Evolutionary conservation across 345 rosid genomes (phyloP).

Genomic region (Microcos paniculata): DNA sequence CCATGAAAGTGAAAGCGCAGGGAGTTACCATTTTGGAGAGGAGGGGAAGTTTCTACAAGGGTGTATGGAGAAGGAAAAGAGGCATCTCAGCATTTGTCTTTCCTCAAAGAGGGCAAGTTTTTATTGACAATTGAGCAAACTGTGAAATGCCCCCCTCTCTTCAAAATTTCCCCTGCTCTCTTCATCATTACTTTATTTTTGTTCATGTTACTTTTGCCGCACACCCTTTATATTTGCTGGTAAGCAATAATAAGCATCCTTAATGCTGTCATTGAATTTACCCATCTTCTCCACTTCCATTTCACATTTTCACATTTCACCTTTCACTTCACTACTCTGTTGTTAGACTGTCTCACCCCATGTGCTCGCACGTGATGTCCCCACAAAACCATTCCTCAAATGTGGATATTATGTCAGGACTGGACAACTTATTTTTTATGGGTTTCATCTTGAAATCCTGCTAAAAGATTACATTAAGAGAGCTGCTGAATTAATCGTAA

Average conservation of each 20-base stretch:
- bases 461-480: background rate
- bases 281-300: background rate
- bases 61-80: conserved; percentile 62
- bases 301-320: background rate
- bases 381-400: background rate
- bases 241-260: too few relatives aligned
- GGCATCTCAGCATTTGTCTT: conserved; percentile 86
- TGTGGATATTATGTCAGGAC: background rate
- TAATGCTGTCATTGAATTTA: conserved; percentile 13
- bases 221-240: background rate
- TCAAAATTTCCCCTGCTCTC: conserved; percentile 39
- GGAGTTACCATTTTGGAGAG: conserved; percentile 38
- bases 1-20: conserved; percentile 61
- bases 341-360: conserved; percentile 18
- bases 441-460: background rate
- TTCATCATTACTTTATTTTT: conserved; percentile 9
- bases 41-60: conserved; percentile 65
- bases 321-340: background rate
- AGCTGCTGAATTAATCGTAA: background rate
- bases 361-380: conserved; percentile 19
- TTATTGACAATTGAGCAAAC: conserved; percentile 38
- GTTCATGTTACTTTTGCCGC: conserved; percentile 14
- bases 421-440: background rate
- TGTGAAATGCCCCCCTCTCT: conserved; percentile 16
- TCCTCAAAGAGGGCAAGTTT: conserved; percentile 33